Conservation (phyloP, 257 asterid species). For the Penstemon barbatus region DNA sequence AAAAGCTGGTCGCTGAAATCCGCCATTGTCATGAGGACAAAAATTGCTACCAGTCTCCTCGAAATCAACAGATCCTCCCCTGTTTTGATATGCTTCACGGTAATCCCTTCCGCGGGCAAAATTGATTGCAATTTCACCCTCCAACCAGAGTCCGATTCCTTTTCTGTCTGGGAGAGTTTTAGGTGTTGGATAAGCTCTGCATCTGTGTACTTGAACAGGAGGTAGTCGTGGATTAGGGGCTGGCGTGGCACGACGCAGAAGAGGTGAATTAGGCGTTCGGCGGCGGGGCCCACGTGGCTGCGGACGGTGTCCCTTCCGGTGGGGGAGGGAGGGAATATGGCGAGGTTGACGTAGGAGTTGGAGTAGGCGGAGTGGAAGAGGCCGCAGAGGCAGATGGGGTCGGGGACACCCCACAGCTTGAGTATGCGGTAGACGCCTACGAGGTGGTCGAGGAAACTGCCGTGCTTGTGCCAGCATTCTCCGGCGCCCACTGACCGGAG, state of each 20-base stretch:
- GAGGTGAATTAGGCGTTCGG: constrained; percentile 70
- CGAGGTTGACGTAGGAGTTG: constrained; percentile 81
- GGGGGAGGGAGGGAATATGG: constrained; percentile 79
- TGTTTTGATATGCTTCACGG: constrained; percentile 70
- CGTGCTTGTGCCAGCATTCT: constrained; percentile 96
- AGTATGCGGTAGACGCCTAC: constrained; percentile 69
- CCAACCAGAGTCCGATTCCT: constrained; percentile 47
- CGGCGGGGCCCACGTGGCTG: constrained; percentile 62
- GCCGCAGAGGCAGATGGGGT: constrained; percentile 77
- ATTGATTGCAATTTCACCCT: constrained; percentile 63
- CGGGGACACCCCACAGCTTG: constrained; percentile 77
- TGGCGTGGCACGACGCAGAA: constrained; percentile 88
- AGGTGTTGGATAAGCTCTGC: constrained; percentile 66
- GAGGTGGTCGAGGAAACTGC: constrained; percentile 74
- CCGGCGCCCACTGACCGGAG: constrained; percentile 77
- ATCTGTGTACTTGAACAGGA: constrained; percentile 61
- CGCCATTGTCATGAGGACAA: constrained; percentile 76
- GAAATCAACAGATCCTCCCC: constrained; percentile 70
- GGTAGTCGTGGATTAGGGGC: constrained; percentile 54
- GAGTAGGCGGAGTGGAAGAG: constrained; percentile 95
- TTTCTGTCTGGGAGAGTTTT: constrained; percentile 38
- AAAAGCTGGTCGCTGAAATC: constrained; percentile 86
- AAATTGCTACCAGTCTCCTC: constrained; percentile 65
- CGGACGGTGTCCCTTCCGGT: constrained; percentile 73
- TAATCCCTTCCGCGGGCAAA: constrained; percentile 57